Evolutionary conservation across 2,329 filamentous ascomycete species (phyloP).

Genomic region (Sarocladium oryzae): DNA sequence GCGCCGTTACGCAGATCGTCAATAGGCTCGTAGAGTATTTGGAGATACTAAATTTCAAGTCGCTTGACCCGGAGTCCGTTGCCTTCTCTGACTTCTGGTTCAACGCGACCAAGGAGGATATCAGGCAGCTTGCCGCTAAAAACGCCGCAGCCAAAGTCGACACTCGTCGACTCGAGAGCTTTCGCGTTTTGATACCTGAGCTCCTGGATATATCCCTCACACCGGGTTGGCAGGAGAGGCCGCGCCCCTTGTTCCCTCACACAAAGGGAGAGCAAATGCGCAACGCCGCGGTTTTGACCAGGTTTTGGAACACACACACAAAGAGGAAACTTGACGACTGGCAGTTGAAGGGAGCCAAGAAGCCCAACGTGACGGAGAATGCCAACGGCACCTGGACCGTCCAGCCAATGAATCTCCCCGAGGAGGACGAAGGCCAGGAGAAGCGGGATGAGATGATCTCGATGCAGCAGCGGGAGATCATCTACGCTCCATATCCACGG

Average conservation of each 20-base stretch:
- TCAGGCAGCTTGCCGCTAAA: slow-evolving; percentile 20
- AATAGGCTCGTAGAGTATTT: slow-evolving; percentile 37
- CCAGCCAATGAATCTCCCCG: slow-evolving; percentile 11
- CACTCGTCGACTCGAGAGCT: slow-evolving; percentile 30
- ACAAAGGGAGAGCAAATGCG: slow-evolving; percentile 45
- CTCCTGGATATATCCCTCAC: slow-evolving; percentile 48
- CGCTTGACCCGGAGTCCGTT: slow-evolving; percentile 33
- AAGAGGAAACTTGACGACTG: slow-evolving; percentile 36
- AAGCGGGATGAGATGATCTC: slow-evolving; percentile 10
- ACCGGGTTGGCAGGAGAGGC: slow-evolving; percentile 45
- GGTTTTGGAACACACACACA: slow-evolving; percentile 42
- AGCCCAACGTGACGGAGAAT: slow-evolving; percentile 31
- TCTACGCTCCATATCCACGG: slow-evolving; percentile 27
- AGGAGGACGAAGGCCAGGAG: slow-evolving; percentile 12
- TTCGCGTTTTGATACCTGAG: slow-evolving; percentile 45
- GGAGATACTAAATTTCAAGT: slow-evolving; percentile 39
- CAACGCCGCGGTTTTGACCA: slow-evolving; percentile 45
- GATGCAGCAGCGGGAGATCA: slow-evolving; percentile 14
- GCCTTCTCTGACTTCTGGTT: slow-evolving; percentile 40
- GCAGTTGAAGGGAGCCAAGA: slow-evolving; percentile 32
- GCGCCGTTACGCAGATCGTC: slow-evolving; percentile 29
- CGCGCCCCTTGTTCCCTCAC: slow-evolving; percentile 36
- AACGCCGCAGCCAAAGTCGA: slow-evolving; percentile 18
- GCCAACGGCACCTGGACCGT: slow-evolving; percentile 16
- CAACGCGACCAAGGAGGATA: slow-evolving; percentile 20